A percentile compares a stretch with the other conserved stretches of the same genome.
phyloP scores from a whole-genome alignment of 441 rosid genomes.

The Bruguiera hainesii region DNA sequence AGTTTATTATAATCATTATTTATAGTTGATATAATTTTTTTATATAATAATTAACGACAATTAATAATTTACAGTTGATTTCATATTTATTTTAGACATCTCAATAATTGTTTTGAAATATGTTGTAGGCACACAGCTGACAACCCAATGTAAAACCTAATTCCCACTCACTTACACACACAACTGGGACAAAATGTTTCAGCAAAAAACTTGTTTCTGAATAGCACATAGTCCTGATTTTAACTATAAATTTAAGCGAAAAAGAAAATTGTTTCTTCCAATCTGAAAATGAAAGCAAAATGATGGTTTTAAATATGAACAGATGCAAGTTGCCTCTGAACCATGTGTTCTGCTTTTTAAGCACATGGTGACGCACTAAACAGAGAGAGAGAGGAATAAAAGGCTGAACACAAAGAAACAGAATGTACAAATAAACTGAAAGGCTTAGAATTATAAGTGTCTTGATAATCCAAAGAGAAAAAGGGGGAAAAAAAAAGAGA shows the following conservation, averaged over 20 bases:
- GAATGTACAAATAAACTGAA: not conserved
- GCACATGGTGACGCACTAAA: conserved; percentile 2
- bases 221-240: not conserved
- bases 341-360: conserved; percentile 23
- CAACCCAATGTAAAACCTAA: conserved; percentile 16
- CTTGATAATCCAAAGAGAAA: not conserved
- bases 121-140: conserved; percentile 1
- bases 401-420: conserved; percentile 12
- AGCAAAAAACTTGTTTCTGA: not conserved
- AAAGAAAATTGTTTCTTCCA: not conserved
- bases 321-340: conserved; percentile 25
- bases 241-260: not conserved
- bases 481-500: not conserved
- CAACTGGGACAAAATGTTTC: conserved; percentile 2
- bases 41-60: no score
- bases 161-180: conserved; percentile 9
- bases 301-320: conserved; percentile 12
- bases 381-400: not conserved
- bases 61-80: no score
- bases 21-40: no score
- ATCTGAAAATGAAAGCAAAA: not conserved
- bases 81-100: no score
- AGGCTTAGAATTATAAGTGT: not conserved
- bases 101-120: not conserved
- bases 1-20: no score